Evolutionary conservation across 345 rosid genomes (phyloP), one percentile per base, ranked within the genome.

Genomic region (Gossypium raimondii): DNA sequence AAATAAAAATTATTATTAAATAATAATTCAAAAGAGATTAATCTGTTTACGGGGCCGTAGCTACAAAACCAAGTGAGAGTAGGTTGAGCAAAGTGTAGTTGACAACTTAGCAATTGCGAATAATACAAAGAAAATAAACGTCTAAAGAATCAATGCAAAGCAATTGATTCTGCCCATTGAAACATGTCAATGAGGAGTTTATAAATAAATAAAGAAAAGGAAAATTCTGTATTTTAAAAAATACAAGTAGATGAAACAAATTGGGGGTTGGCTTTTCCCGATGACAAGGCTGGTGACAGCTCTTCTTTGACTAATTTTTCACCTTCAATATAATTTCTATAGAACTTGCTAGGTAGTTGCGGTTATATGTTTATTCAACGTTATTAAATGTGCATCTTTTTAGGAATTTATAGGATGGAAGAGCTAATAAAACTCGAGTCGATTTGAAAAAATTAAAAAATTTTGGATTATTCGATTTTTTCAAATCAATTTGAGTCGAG

Each of bases 401-500:
- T 11, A 0, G 61, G 27, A 7, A 56, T 18, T 13, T 50, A 50
- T 13, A 50, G 53, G 53, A 13, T 3, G 3, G 55, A 16, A 11
- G 0, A 13, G 17, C 13, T 1, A 1, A 11, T 48, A 2, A 48
- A 2, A 12, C 2, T 3, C 0, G 0, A 29, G 3, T 29, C 1
- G 7, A 34, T 4, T 34, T 34, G 0, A 34, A 34, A 34, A 34
- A 34, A 34, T 4, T 34, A 4, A 29, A 27, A 29, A 29, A 29
- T 3, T 29, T 29, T 29, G 0, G 4, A 1, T 29, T 34, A 34
- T 4, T 4, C 4, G 1, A 34, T 34, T 34, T 34, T 4, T 25
- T 2, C 22, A 0, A 34, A 7, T 5, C 0, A 5, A 34, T 1
- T 34, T 0, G 0, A 34, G 1, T 34, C 0, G 1, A 34, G 41